Evolutionary conservation across 495 filamentous ascomycete genomes (phyloP), one percentile per base, ranked within the genome.

Genomic region (Tuber umbilicatum): DNA sequence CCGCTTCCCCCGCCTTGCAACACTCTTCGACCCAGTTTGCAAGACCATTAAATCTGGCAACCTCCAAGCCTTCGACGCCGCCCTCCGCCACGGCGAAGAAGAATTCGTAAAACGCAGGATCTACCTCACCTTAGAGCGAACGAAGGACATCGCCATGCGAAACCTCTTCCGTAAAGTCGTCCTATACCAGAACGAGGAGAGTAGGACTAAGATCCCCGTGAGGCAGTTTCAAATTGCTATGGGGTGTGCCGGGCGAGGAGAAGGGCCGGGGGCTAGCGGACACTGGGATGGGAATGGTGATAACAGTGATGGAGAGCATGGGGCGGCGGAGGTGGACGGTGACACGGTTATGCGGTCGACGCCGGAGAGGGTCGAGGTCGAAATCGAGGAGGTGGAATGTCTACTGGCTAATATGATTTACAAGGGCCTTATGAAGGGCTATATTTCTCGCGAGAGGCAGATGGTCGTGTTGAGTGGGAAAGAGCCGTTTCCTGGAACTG

Each of bases 391-490:
- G 84, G 94, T 99, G 35, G 95, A 99, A 84, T 98, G 96, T 84
- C 82, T 97, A 75, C 78, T 99, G 77, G 92, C 96, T 9, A 97
- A 97, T 80, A 90, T 96, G 86, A 97, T 98, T 50, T 98, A 98
- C 85, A 99, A 99, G 93, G 91, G 91, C 73, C 86, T 95, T 21
- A 97, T 98, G 91, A 99, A 97, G 85, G 95, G 95, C 72, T 99
- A 99, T 85, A 98, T 99, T 76, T 89, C 93, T 41, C 92, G 94
- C 74, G 94, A 97, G 71, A 89, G 90, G 69, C 92, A 92, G 73
- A 92, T 91, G 71, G 90, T 98, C 31, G 95, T 99, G 42, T 85
- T 99, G 73, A 97, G 92, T 83, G 97, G 97, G 83, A 89, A 85
- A 37, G 92, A 92, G 67, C 94, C 94, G 5, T 99, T 99, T 82